Base-by-base conservation (phyloP, 805 yeast species). In the Barnettozyma californica region DNA sequence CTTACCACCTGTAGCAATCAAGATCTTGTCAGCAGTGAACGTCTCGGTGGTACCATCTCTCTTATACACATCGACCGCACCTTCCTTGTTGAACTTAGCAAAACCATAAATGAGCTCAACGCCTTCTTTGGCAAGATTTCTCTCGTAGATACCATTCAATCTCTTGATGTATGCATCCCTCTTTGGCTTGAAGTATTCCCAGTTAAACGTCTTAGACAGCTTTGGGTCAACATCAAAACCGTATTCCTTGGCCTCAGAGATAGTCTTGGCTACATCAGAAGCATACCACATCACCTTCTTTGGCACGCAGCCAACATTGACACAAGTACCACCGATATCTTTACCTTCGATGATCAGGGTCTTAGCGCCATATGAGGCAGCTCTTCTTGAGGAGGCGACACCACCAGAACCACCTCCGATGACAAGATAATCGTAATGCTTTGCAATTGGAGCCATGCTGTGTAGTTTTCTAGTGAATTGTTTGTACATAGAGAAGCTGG, bases 401-500 rank as follows among this genome's bases (percentile, higher is more conserved):
- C 99, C 99, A 42, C 98, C 99, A 34, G 97, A 89, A 13, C 99
- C 99, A 50, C 99, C 99, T 45, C 99, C 99, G 56, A 94, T 94
- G 50, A 94, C 99, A 45, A 94, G 73, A 65, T 87, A 92, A 62
- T 94, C 90, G 75, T 82, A 94, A 65, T 88, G 92, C 48, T 59
- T 73, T 34, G 63, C 53, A 41, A 73, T 59, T 26, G 84, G 81
- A 37, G 87, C 80, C 89, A 84, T 83, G 9, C 47, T 57, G 14
- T 53, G 50, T 13, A 57, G 50, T 42, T 55, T 51, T 46, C 60
- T 52, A 5, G 41, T 26, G 34, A 54, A 47, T 16, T 50, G 48
- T 27, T 41, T 46, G 20, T 43, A 36, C 52, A 51, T 51, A 19
- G 33, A 47, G 18, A 11, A 18, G 18, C 16, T 23, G 18, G 18